Percentiles rank a stretch among this genome's conserved stretches.
Evolutionary conservation across 352 stramenopile genomes (phyloP).

Genomic region (Pythium phragmiticola): DNA sequence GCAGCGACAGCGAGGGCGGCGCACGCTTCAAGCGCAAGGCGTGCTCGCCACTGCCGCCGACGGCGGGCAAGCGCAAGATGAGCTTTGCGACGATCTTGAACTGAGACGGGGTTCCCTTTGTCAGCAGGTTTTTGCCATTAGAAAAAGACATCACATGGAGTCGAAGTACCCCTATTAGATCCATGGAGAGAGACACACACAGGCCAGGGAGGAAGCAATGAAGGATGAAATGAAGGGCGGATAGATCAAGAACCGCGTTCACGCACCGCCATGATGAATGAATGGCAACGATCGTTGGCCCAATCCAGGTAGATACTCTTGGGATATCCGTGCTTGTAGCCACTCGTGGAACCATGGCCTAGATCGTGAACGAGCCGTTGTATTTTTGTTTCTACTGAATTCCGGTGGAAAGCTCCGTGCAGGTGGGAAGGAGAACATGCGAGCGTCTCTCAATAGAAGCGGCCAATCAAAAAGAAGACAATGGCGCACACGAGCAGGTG

Average conservation of each 20-base stretch:
- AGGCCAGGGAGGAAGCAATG: neutral
- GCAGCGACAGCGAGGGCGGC: slow-evolving; percentile 29
- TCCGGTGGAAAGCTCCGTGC: neutral
- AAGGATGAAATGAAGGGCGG: neutral
- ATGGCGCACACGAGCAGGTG: slow-evolving; percentile 84
- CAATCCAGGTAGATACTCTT: no score
- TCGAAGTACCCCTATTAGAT: slow-evolving; percentile 3
- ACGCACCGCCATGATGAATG: neutral
- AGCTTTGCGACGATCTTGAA: slow-evolving; percentile 88
- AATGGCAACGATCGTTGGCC: no score
- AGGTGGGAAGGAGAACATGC: neutral
- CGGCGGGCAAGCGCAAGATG: slow-evolving; percentile 81
- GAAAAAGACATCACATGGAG: neutral
- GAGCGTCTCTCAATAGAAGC: slow-evolving; percentile 60
- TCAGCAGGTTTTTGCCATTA: slow-evolving; percentile 9
- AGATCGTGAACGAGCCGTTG: neutral
- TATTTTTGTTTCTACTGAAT: slow-evolving; percentile 7
- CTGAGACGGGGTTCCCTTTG: slow-evolving; percentile 31
- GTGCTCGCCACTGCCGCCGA: slow-evolving; percentile 46
- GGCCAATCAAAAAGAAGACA: slow-evolving; percentile 89
- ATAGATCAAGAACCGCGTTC: slow-evolving; percentile 19
- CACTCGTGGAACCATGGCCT: neutral
- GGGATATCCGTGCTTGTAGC: neutral
- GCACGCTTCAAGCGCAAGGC: slow-evolving; percentile 62
- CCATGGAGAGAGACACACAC: slow-evolving; percentile 1